Evolutionary conservation across 129 eudicot species (phyloP).

Genomic region (Smallanthus sonchifolius): DNA sequence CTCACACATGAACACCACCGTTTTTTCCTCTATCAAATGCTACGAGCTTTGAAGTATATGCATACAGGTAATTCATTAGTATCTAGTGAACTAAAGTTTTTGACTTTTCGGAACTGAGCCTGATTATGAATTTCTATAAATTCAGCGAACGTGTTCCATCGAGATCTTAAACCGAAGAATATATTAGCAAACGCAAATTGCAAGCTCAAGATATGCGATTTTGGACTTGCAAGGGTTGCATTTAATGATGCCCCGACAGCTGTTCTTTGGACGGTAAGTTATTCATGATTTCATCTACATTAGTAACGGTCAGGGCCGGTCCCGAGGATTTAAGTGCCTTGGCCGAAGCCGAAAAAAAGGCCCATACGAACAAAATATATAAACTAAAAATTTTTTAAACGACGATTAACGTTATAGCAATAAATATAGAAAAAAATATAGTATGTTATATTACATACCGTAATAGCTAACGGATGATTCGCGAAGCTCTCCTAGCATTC

Average conservation of each 20-base stretch:
- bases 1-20: slow-evolving; percentile 93
- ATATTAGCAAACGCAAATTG: slow-evolving; percentile 96
- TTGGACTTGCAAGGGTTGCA: slow-evolving; percentile 97
- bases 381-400: no score
- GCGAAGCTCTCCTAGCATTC: no score
- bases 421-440: no score
- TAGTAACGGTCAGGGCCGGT: background rate
- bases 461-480: no score
- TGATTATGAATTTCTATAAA: slow-evolving; percentile 18
- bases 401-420: no score
- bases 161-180: slow-evolving; percentile 95
- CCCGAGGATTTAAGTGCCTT: no score
- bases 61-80: slow-evolving; percentile 58
- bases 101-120: background rate
- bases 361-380: no score
- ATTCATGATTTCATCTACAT: background rate
- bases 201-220: slow-evolving; percentile 88
- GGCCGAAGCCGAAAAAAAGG: no score
- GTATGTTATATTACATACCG: no score
- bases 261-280: slow-evolving; percentile 82
- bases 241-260: slow-evolving; percentile 91
- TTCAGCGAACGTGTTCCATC: slow-evolving; percentile 90
- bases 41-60: slow-evolving; percentile 89
- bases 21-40: slow-evolving; percentile 93
- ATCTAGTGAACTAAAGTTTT: background rate